These are phyloP conservation scores for Phylloporus scabripes DNA, from an alignment of 768 basidiomycete genomes.

Conservation along the genomic window DNA sequence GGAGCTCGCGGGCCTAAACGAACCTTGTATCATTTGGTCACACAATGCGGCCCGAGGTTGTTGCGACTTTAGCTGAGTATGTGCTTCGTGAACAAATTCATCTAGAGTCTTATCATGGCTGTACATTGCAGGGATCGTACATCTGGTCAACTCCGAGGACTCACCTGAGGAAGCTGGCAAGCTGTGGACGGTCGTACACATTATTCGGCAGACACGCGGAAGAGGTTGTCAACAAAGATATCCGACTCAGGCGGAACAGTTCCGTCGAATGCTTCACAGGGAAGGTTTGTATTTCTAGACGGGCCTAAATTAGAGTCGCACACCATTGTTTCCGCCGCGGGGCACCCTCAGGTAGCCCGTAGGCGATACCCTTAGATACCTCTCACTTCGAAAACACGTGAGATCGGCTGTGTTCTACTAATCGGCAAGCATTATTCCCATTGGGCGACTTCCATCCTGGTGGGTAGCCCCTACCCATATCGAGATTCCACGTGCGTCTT, in stretches of 20 bases:
- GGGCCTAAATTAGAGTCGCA: not conserved
- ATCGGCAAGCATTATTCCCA: constrained; percentile 2
- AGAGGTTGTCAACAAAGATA: constrained; percentile 38
- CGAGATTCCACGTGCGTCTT: constrained; percentile 5
- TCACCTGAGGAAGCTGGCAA: not conserved
- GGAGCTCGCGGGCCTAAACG: not conserved
- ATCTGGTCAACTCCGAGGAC: not conserved
- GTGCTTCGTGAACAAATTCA: too few relatives aligned
- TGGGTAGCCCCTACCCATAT: constrained; percentile 5
- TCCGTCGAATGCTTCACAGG: not conserved
- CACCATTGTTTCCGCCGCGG: not conserved
- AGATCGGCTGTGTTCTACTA: constrained; percentile 46
- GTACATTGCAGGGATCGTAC: not conserved
- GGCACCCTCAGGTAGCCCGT: too few relatives aligned
- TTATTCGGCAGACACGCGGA: constrained; percentile 17
- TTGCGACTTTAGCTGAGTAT: not conserved
- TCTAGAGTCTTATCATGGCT: not conserved
- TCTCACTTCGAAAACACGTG: constrained; percentile 35
- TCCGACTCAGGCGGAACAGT: constrained; percentile 40
- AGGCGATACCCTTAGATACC: not conserved
- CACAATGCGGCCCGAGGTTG: not conserved
- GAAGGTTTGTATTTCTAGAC: constrained; percentile 3
- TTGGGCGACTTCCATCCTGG: not conserved
- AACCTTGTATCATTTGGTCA: not conserved
- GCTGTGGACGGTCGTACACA: not conserved